Evolutionary conservation across 495 filamentous ascomycete species (phyloP).

Genomic region (Penicillium angulare): DNA sequence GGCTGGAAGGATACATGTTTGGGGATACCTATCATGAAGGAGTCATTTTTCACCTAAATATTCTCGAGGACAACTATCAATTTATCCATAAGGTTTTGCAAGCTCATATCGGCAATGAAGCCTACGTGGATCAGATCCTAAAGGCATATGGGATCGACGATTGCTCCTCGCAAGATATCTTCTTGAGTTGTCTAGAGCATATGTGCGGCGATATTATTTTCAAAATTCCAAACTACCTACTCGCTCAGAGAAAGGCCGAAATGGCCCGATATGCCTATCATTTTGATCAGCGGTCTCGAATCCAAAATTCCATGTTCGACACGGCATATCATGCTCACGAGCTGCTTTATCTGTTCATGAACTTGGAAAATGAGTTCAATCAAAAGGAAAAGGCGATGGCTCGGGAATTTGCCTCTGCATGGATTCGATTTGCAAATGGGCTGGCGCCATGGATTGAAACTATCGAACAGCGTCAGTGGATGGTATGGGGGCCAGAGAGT

Average conservation of each 20-base stretch:
- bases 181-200: constrained; percentile 24
- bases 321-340: constrained; percentile 35
- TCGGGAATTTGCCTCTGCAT: constrained; percentile 25
- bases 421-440: constrained; percentile 28
- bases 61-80: constrained; percentile 20
- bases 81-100: constrained; percentile 14
- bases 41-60: constrained; percentile 31
- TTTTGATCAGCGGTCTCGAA: constrained; percentile 31
- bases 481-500: constrained; percentile 26
- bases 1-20: constrained; percentile 29
- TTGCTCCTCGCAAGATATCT: constrained; percentile 2
- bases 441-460: constrained; percentile 16
- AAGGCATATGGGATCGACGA: constrained; percentile 17
- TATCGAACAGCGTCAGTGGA: constrained; percentile 15
- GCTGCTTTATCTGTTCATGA: constrained; percentile 30
- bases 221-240: constrained; percentile 27
- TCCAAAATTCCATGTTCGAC: constrained; percentile 24
- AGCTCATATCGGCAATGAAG: constrained; percentile 10
- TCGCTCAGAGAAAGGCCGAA: not conserved
- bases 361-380: constrained; percentile 24
- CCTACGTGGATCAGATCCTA: constrained; percentile 19
- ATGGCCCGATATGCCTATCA: constrained; percentile 16
- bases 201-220: constrained; percentile 34
- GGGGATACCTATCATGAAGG: constrained; percentile 36
- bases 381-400: constrained; percentile 19